phyloP scores from a whole-genome alignment of 331 rosid species.

The Malus hybrid region DNA sequence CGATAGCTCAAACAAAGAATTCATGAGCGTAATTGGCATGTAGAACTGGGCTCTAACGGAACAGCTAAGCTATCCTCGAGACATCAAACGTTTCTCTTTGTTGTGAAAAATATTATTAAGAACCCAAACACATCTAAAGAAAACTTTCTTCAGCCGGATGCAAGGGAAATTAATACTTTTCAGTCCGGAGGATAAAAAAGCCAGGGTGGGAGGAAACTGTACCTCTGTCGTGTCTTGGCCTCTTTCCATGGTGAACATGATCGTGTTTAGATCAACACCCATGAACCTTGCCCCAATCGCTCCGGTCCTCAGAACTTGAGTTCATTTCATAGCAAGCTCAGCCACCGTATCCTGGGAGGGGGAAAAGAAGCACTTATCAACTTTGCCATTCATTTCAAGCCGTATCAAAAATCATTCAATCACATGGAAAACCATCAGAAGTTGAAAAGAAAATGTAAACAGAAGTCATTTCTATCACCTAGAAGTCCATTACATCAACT shows the following conservation, averaged over 20 bases:
- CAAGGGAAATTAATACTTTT: background rate
- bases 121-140: background rate
- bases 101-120: background rate
- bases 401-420: background rate
- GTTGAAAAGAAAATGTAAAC: background rate
- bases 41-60: too few species aligned
- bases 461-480: background rate
- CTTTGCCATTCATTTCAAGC: constrained; percentile 3
- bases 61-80: too few species aligned
- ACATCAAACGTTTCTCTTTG: background rate
- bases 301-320: constrained; percentile 73
- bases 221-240: constrained; percentile 74
- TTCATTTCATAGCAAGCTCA: constrained; percentile 78
- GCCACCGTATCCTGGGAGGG: constrained; percentile 52
- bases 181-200: background rate
- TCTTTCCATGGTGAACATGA: constrained; percentile 82
- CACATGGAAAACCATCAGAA: background rate
- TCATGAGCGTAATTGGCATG: background rate
- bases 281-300: constrained; percentile 58
- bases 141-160: background rate
- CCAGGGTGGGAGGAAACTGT: background rate
- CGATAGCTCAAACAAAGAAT: background rate
- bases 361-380: background rate
- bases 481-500: background rate
- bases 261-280: constrained; percentile 63